phyloP scores from a whole-genome alignment of 1,139 yeast genomes.

The Candida labiduridarum region DNA sequence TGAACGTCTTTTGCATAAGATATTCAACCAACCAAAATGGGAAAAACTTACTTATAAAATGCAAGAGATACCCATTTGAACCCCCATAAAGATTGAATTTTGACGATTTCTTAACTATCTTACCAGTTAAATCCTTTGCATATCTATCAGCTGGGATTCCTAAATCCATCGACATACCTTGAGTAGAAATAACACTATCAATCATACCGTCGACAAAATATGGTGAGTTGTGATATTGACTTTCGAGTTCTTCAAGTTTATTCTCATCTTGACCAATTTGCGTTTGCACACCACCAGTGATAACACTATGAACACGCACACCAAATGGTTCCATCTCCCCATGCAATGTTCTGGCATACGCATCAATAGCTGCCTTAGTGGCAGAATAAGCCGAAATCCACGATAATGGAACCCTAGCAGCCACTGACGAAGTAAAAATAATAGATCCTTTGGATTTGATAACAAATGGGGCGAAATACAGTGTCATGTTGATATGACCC shows the following conservation, averaged over 20 bases:
- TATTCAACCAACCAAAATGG: slow-evolving; percentile 36
- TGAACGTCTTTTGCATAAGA: slow-evolving; percentile 28
- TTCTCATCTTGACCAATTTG: slow-evolving; percentile 24
- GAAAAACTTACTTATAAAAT: slow-evolving; percentile 22
- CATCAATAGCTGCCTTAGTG: slow-evolving; percentile 69
- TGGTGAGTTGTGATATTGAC: slow-evolving; percentile 16
- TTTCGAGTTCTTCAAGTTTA: slow-evolving; percentile 1
- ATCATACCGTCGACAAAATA: slow-evolving; percentile 34
- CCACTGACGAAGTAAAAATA: slow-evolving; percentile 39
- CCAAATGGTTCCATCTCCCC: slow-evolving; percentile 56
- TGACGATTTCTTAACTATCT: slow-evolving; percentile 22
- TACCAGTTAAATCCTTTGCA: slow-evolving; percentile 31
- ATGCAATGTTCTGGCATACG: slow-evolving; percentile 63
- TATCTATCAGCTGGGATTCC: slow-evolving; percentile 27
- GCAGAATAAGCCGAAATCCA: slow-evolving; percentile 39
- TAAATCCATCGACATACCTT: slow-evolving; percentile 29
- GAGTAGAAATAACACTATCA: slow-evolving; percentile 25
- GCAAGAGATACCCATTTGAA: slow-evolving; percentile 23
- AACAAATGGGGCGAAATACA: slow-evolving; percentile 31
- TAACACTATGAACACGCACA: slow-evolving; percentile 38
- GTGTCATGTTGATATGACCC: slow-evolving; percentile 42
- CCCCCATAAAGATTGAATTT: slow-evolving; percentile 38
- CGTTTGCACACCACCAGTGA: slow-evolving; percentile 39
- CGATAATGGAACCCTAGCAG: slow-evolving; percentile 37
- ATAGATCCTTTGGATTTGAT: slow-evolving; percentile 39